Conservation (phyloP, 1,284 basidiomycete genomes). For the Ganoderma lingzhi region DNA sequence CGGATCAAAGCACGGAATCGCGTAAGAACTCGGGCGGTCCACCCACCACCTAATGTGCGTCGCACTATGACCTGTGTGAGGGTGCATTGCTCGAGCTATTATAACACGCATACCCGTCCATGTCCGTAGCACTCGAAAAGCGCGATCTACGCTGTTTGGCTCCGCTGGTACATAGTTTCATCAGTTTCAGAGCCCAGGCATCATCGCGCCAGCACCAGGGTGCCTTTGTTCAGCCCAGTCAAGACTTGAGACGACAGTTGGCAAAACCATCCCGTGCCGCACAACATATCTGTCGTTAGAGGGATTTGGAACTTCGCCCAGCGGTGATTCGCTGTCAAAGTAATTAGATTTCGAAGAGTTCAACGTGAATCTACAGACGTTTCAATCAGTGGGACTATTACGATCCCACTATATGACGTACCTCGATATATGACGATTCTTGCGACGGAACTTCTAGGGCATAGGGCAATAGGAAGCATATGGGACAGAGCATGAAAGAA, state of each 20-base stretch:
- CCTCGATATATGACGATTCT: neutral
- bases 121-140: neutral
- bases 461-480: neutral
- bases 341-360: neutral
- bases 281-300: neutral
- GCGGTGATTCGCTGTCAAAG: neutral
- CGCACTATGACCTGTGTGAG: neutral
- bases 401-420: neutral
- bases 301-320: neutral
- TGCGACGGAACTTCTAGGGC: neutral
- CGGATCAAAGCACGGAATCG: neutral
- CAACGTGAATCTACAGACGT: neutral
- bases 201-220: neutral
- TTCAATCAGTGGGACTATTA: neutral
- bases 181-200: neutral
- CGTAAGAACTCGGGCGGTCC: neutral
- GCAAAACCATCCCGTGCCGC: neutral
- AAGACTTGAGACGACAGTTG: neutral
- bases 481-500: neutral
- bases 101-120: neutral
- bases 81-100: neutral
- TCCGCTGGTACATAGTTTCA: neutral
- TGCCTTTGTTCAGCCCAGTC: neutral
- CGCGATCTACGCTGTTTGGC: too few relatives aligned
- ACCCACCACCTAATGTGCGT: neutral